Evolutionary conservation across 441 rosid genomes (phyloP).

Genomic region (Gossypium trilobum): DNA sequence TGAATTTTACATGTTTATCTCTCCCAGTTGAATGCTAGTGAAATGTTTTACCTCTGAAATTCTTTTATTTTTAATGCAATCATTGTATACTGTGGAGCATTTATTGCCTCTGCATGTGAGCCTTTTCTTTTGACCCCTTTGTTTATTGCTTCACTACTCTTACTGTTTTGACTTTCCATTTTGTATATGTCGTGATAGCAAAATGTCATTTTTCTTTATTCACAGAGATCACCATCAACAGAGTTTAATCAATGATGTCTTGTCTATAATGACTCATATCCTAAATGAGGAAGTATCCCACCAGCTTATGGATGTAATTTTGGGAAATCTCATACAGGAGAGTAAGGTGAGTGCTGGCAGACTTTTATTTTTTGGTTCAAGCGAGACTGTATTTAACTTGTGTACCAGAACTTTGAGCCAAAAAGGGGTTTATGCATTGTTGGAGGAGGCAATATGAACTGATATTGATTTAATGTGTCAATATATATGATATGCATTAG

Average conservation of each 20-base stretch:
- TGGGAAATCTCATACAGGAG: conserved; percentile 66
- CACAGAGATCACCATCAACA: conserved; percentile 54
- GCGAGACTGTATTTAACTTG: background rate
- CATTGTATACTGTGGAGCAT: background rate
- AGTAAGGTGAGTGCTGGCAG: conserved; percentile 39
- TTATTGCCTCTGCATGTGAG: background rate
- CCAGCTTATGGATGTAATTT: conserved; percentile 44
- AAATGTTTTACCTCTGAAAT: conserved; percentile 1
- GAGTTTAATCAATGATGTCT: conserved; percentile 48
- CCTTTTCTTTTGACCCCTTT: background rate
- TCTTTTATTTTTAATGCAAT: background rate
- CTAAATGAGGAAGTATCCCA: conserved; percentile 64
- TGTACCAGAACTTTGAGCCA: background rate
- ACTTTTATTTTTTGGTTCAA: conserved; percentile 5
- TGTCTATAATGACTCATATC: conserved; percentile 58
- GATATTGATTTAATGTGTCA: background rate
- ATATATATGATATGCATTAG: background rate
- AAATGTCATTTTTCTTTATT: conserved; percentile 19
- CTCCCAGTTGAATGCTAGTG: conserved; percentile 3
- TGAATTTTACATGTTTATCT: background rate
- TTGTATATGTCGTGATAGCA: conserved; percentile 12
- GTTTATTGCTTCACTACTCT: background rate
- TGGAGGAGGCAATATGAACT: background rate
- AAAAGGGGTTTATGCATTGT: conserved; percentile 3
- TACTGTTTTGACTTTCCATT: conserved; percentile 12